These are phyloP conservation scores for Sequoia sempervirens DNA, from an alignment of 75 land plant species.

Conservation along the genomic window DNA sequence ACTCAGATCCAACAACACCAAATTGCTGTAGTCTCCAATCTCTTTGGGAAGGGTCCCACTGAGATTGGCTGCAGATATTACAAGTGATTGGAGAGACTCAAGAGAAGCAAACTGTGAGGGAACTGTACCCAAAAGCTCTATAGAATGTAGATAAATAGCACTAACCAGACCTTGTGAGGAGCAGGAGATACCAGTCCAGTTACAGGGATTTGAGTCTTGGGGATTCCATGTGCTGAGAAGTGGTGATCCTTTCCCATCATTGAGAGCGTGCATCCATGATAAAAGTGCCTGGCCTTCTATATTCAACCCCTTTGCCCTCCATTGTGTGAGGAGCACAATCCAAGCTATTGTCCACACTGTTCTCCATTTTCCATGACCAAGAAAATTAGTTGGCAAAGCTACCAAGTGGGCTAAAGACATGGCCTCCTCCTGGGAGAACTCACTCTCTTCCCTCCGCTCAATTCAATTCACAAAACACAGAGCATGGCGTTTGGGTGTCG, in stretches of 20 bases:
- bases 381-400: background rate
- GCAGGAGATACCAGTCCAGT: slow-evolving; percentile 64
- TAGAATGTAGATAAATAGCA: slow-evolving; percentile 31
- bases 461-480: slow-evolving; percentile 1
- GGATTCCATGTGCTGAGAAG: slow-evolving; percentile 50
- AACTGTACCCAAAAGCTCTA: slow-evolving; percentile 29
- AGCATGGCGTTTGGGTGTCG: background rate
- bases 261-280: slow-evolving; percentile 38
- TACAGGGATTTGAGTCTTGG: slow-evolving; percentile 48
- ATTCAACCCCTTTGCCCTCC: slow-evolving; percentile 3
- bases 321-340: background rate
- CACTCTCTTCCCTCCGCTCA: background rate
- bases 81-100: slow-evolving; percentile 18
- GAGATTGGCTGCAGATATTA: slow-evolving; percentile 40
- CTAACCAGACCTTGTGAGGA: slow-evolving; percentile 30
- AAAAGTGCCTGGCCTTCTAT: slow-evolving; percentile 25
- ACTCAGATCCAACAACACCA: slow-evolving; percentile 27
- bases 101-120: slow-evolving; percentile 40
- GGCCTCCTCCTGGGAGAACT: background rate
- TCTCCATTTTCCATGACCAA: slow-evolving; percentile 1
- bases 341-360: background rate
- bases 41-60: slow-evolving; percentile 25
- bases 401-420: slow-evolving; percentile 3
- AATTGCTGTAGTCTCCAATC: slow-evolving; percentile 11
- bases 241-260: slow-evolving; percentile 11